These are phyloP conservation scores for Alternaria atra DNA, from an alignment of 2,329 filamentous ascomycete species.

Conservation along the genomic window DNA sequence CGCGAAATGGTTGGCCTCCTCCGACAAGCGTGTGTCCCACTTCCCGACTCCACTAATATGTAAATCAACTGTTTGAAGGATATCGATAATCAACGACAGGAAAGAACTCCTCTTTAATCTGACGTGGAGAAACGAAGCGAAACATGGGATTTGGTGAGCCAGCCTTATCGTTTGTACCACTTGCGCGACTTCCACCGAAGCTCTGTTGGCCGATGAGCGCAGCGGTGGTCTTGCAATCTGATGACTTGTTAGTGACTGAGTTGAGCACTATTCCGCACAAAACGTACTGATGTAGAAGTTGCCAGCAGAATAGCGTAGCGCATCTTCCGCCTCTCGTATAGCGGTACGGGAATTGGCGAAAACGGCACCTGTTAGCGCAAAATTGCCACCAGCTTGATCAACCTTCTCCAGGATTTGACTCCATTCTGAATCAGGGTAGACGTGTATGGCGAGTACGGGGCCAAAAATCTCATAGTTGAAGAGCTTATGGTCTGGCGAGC, in stretches of 20 bases:
- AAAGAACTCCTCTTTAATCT: conserved; percentile 64
- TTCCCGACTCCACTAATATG: background rate
- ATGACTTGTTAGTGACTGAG: background rate
- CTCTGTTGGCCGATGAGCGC: conserved; percentile 58
- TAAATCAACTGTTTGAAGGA: conserved; percentile 55
- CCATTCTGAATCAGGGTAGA: conserved; percentile 74
- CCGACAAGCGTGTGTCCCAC: background rate
- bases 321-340: conserved; percentile 73
- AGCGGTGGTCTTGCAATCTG: conserved; percentile 42
- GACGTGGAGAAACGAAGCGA: conserved; percentile 63
- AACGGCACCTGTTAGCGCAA: conserved; percentile 77
- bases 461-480: conserved; percentile 83
- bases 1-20: background rate
- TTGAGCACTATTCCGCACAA: background rate
- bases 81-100: conserved; percentile 58
- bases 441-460: conserved; percentile 75
- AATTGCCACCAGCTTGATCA: conserved; percentile 71
- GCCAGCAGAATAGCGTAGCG: conserved; percentile 74
- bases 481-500: conserved; percentile 75
- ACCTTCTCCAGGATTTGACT: conserved; percentile 64
- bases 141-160: conserved; percentile 60
- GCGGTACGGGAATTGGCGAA: conserved; percentile 74
- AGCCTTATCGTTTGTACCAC: conserved; percentile 65
- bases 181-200: conserved; percentile 62
- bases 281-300: conserved; percentile 78